Evolutionary conservation across 2,329 filamentous ascomycete species (phyloP), one percentile per base, ranked within the genome.

Genomic region (Colletotrichum cuscutae): DNA sequence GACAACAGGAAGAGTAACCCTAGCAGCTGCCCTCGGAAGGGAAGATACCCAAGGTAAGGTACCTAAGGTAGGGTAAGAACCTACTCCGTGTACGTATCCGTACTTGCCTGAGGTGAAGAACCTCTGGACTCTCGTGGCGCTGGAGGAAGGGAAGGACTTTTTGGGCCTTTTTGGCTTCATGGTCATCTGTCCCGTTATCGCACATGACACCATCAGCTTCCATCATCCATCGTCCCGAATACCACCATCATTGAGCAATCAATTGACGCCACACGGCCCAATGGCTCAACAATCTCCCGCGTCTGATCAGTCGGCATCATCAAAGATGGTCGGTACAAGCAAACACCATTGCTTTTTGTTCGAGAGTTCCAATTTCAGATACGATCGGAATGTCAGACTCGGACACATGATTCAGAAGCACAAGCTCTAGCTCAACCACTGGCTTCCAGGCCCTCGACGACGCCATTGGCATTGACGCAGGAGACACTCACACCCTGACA

Each of bases 271-370:
- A 68, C 5, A 26, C 46, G 49, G 15, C 24, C 9, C 49, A 15
- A 37, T 52, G 53, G 52, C 67, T 66, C 62, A 19, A 65, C 30
- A n/a, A 58, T 32, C 35, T 26, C 42, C 9, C 59, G 35, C 24
- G 37, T 49, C 59, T 35, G 9, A 52, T 61, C 65, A 57, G 58
- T 58, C 62, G 58, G 53, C 59, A 35, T 53, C 19, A 15, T 30
- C 11, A 8, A 35, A 32, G 65, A 49, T 49, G 19, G 19, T 49
- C 19, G 42, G 4, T 49, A 49, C 28, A 57, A 54, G 19, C 26
- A 58, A 19, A 4, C 5, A 11, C 26, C 26, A 19, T 65, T 73
- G 66, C 66, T 73, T 73, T 26, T 71, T 57, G 12, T 12, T 22
- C 46, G 65, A 59, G 37, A 61, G 35, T 57, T 35, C n/a, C 71